Percentiles rank a stretch among this genome's conserved stretches.
These are phyloP conservation scores for Intubia oerlemansii DNA, from an alignment of 2,329 filamentous ascomycete genomes.

Conservation along the genomic window DNA sequence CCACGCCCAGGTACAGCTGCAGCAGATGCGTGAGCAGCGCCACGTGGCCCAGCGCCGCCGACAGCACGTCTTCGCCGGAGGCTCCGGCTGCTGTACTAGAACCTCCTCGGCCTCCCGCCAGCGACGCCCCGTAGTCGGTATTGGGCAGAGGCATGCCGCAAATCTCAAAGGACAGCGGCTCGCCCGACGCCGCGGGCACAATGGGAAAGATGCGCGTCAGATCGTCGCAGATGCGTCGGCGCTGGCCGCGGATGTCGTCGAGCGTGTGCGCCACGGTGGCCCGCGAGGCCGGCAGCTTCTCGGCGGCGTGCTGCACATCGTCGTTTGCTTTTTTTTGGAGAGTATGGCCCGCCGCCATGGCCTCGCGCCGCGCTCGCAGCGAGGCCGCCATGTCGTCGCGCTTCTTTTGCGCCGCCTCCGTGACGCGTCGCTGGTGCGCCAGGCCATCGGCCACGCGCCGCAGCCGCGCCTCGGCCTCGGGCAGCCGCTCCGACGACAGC, in stretches of 20 bases:
- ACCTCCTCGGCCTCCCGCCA: slow-evolving; percentile 16
- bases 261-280: slow-evolving; percentile 32
- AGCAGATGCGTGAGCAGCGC: slow-evolving; percentile 55
- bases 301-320: slow-evolving; percentile 38
- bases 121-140: slow-evolving; percentile 42
- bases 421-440: slow-evolving; percentile 39
- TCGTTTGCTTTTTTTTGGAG: slow-evolving; percentile 34
- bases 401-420: slow-evolving; percentile 38
- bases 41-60: slow-evolving; percentile 64
- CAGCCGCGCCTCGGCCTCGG: slow-evolving; percentile 26
- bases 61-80: slow-evolving; percentile 47
- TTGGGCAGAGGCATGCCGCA: slow-evolving; percentile 62
- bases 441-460: slow-evolving; percentile 31
- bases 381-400: slow-evolving; percentile 48
- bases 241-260: slow-evolving; percentile 60
- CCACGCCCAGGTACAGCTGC: slow-evolving; percentile 60
- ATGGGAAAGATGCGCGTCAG: slow-evolving; percentile 65
- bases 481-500: slow-evolving; percentile 12
- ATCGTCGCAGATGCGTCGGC: slow-evolving; percentile 72
- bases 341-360: slow-evolving; percentile 42
- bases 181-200: slow-evolving; percentile 30
- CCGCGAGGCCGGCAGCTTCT: slow-evolving; percentile 34
- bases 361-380: slow-evolving; percentile 39
- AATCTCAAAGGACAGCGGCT: slow-evolving; percentile 65
- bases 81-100: slow-evolving; percentile 6